Conservation (phyloP, 257 asterid genomes). For the Solanum pinnatisectum region DNA sequence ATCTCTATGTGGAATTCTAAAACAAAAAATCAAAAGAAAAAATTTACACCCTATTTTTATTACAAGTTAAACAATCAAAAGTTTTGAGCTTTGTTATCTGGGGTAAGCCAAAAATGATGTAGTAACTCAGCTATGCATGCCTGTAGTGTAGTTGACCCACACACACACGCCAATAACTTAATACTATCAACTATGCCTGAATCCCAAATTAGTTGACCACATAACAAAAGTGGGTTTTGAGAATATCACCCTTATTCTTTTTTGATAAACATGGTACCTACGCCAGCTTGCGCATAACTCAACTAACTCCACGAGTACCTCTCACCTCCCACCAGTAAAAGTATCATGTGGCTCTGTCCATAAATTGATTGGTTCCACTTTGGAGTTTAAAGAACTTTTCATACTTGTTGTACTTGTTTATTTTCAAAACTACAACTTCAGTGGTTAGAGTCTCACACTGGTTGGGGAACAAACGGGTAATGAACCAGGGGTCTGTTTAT, state of each 20-base stretch:
- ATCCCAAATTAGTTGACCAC: background rate
- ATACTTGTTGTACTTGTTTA: background rate
- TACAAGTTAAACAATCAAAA: background rate
- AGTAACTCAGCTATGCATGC: background rate
- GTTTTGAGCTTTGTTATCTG: background rate
- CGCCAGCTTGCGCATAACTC: background rate
- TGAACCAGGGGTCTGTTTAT: background rate
- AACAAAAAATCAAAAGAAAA: background rate
- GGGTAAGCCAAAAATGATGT: background rate
- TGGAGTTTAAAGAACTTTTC: background rate
- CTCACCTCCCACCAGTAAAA: background rate
- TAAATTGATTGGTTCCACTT: background rate
- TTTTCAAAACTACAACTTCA: background rate
- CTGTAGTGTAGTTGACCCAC: background rate
- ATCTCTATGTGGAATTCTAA: background rate
- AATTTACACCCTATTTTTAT: background rate
- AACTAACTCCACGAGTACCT: background rate
- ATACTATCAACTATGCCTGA: background rate
- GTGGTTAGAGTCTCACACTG: background rate
- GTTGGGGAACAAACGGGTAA: background rate
- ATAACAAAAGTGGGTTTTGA: background rate
- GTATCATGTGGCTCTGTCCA: background rate
- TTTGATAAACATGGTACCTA: background rate
- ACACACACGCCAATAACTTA: background rate
- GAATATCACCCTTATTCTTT: background rate